Conservation (phyloP, 305 asterid genomes). For the Solanum hybrid region DNA sequence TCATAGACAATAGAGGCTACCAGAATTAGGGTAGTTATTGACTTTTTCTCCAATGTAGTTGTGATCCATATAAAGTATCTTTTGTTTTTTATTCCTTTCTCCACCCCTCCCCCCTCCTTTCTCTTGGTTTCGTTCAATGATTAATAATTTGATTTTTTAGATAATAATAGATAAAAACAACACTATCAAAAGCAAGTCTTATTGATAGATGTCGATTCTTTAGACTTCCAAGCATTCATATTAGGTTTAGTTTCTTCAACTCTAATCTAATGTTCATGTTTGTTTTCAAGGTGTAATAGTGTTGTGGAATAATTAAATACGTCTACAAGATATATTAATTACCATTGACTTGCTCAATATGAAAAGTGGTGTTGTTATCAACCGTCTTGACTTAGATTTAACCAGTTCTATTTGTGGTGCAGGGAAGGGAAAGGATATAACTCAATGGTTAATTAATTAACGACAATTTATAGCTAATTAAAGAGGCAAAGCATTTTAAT, state of each 20-base stretch:
- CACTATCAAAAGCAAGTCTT: neutral
- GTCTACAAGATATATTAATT: neutral
- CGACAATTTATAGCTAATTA: neutral
- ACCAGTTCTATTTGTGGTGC: neutral
- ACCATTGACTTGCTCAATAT: neutral
- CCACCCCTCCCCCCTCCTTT: neutral
- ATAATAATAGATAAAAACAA: neutral
- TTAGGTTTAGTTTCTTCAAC: neutral
- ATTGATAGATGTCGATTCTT: neutral
- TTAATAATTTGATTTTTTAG: neutral
- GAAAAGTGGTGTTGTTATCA: neutral
- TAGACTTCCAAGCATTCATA: neutral
- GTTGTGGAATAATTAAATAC: neutral
- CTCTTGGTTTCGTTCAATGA: neutral
- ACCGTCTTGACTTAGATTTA: neutral
- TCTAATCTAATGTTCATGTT: neutral
- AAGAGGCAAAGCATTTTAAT: neutral
- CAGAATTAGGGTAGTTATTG: neutral
- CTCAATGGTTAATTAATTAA: neutral
- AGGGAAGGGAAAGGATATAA: neutral
- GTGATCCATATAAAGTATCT: neutral
- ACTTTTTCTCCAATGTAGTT: neutral
- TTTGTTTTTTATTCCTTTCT: neutral
- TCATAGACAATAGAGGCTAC: neutral
- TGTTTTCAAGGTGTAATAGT: neutral